A percentile compares a stretch with the other conserved stretches of the same genome.
These are phyloP conservation scores for Rhodamnia rubescens DNA, from an alignment of 345 rosid genomes.

Conservation along the genomic window DNA sequence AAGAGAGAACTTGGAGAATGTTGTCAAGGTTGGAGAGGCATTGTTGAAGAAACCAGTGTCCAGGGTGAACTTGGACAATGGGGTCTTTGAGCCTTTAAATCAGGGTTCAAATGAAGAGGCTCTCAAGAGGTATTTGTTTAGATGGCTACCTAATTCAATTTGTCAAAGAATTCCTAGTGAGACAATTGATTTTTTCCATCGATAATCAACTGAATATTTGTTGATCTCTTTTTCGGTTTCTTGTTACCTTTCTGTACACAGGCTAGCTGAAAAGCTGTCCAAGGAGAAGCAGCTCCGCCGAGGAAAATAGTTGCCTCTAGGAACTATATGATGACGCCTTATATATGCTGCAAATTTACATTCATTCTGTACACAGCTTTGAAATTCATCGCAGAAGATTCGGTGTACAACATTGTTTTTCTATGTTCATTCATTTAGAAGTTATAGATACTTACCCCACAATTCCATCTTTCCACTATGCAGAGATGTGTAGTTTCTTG, in stretches of 20 bases:
- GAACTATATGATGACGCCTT: neutral
- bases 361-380: neutral
- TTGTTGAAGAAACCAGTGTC: constrained; percentile 41
- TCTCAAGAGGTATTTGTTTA: constrained; percentile 19
- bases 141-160: neutral
- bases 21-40: constrained; percentile 34
- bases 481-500: neutral
- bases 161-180: neutral
- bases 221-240: neutral
- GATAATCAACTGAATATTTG: neutral
- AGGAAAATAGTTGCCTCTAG: neutral
- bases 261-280: neutral
- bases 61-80: constrained; percentile 36
- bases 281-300: neutral
- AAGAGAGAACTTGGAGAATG: constrained; percentile 26
- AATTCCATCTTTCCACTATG: neutral
- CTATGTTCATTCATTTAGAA: neutral
- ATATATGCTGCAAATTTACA: neutral
- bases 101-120: constrained; percentile 26
- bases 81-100: constrained; percentile 11
- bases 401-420: neutral
- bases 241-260: neutral
- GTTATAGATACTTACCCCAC: neutral
- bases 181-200: neutral
- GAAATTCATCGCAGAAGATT: neutral